Evolutionary conservation across 2,329 filamentous ascomycete genomes (phyloP).

Genomic region (Botryotinia narcissicola): DNA sequence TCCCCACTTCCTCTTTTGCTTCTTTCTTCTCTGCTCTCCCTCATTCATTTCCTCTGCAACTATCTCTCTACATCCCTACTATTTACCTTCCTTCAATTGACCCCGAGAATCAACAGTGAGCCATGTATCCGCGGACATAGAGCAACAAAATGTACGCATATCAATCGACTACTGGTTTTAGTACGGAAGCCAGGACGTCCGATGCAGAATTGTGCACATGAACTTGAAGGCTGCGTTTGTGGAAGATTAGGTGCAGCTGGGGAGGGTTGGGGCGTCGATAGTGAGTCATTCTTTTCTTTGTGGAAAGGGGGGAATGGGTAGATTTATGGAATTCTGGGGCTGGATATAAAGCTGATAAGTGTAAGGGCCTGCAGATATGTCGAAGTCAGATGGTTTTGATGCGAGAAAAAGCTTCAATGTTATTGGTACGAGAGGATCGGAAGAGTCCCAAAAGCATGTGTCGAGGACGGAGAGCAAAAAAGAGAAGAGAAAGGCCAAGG

Average conservation of each 20-base stretch:
- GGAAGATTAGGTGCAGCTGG: background rate
- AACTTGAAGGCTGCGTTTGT: slow-evolving; percentile 25
- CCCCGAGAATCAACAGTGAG: slow-evolving; percentile 24
- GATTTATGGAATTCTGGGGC: background rate
- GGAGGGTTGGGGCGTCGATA: background rate
- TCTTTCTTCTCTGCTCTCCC: fast-evolving
- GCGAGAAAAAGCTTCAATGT: background rate
- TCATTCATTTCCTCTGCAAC: background rate
- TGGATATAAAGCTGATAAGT: background rate
- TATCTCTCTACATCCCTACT: fast-evolving
- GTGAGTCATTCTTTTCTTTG: background rate
- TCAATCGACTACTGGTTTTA: slow-evolving; percentile 31
- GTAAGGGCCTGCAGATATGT: background rate
- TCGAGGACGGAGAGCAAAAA: background rate
- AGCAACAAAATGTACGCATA: slow-evolving; percentile 33
- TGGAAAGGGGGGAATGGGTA: fast-evolving
- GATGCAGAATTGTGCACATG: slow-evolving; percentile 35
- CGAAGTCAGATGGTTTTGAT: background rate
- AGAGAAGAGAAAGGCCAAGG: background rate
- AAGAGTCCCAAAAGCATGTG: background rate
- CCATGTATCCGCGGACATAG: slow-evolving; percentile 37
- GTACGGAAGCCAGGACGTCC: slow-evolving; percentile 36
- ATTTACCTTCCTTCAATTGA: background rate
- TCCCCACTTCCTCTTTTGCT: background rate
- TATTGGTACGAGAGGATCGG: background rate